Base-by-base conservation (phyloP, 2,329 filamentous ascomycete genomes). In the Septoria linicola region DNA sequence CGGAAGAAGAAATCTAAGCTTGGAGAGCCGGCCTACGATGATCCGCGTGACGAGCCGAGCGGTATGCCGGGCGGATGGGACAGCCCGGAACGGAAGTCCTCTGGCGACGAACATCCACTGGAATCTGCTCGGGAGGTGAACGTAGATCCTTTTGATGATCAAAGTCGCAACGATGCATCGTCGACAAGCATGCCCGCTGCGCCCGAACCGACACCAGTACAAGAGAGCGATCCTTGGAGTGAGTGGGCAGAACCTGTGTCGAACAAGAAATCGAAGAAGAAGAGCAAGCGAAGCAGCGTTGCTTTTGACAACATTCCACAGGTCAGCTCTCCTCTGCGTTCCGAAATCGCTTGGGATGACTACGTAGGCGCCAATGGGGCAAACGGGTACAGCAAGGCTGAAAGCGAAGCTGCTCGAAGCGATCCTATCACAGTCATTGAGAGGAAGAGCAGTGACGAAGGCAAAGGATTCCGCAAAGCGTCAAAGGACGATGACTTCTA, bases 261-360 rank as follows among this genome's bases (percentile, higher is more conserved):
- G 3, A 41, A 36, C 25, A 61, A 61, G 49, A 70, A 74, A 57
- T 72, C 68, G 34, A 77, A 73, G 63, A 75, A 72, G 47, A 77
- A 68, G 61, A 63, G 62, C 30, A 77, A 74, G 62, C 68, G 74
- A 30, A 67, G 69, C 40, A 74, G 71, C 47, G 66, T 68, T 43
- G 67, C 63, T 54, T 48, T 48, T 14, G 44, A 48, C 35, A 72
- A 71, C 27, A 70, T 71, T 19, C 65, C 68, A 7, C 66, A 67
- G 14, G 66, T 72, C 8, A 70, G 70, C 49, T 75, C 73, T 20
- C 73, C 73, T 4, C 63, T 76, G 27, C 63, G 73, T 21, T 67
- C 72, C n/a, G 73, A 76, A 51, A 65, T 74, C 45, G 68, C 70
- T 20, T 70, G 70, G 46, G 66, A 75, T 14, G 73, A 76, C 50